phyloP scores from a whole-genome alignment of 2,329 filamentous ascomycete species.

The Dothiorella sarmentorum region DNA sequence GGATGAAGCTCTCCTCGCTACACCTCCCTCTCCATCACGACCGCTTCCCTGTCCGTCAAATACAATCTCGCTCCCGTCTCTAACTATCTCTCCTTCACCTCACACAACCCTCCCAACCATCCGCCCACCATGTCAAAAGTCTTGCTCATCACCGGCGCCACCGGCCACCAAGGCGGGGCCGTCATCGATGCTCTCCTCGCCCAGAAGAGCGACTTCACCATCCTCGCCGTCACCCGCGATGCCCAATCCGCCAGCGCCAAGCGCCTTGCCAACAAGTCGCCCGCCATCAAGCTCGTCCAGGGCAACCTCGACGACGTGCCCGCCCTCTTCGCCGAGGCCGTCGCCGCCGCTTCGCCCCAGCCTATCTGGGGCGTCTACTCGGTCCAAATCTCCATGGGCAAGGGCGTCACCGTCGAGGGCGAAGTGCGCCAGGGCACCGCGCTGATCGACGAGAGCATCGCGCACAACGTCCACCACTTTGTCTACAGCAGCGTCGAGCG shows the following conservation, averaged over 20 bases:
- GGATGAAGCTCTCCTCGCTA: too few species aligned
- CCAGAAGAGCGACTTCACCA: conserved; percentile 40
- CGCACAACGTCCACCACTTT: conserved; percentile 56
- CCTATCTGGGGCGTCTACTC: conserved; percentile 60
- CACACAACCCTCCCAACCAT: neutral
- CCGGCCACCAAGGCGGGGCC: conserved; percentile 47
- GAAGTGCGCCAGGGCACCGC: conserved; percentile 57
- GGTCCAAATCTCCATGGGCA: conserved; percentile 52
- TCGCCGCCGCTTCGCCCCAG: conserved; percentile 28
- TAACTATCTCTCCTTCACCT: neutral
- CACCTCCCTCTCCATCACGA: too few species aligned
- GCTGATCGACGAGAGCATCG: conserved; percentile 57
- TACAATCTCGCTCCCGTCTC: neutral
- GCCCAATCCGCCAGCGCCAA: conserved; percentile 50
- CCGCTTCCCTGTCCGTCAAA: neutral
- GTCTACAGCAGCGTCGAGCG: conserved; percentile 64
- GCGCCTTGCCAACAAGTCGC: conserved; percentile 43
- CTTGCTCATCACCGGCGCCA: conserved; percentile 45
- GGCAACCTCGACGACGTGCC: conserved; percentile 55
- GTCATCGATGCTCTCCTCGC: conserved; percentile 42
- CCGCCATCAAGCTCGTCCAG: conserved; percentile 54
- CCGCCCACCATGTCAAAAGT: conserved; percentile 32
- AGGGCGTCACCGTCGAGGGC: conserved; percentile 40
- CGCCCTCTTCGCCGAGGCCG: conserved; percentile 49
- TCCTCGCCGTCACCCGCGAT: conserved; percentile 61